phyloP scores from a whole-genome alignment of 306 rosid species.

The Gastrolobium villosum region DNA sequence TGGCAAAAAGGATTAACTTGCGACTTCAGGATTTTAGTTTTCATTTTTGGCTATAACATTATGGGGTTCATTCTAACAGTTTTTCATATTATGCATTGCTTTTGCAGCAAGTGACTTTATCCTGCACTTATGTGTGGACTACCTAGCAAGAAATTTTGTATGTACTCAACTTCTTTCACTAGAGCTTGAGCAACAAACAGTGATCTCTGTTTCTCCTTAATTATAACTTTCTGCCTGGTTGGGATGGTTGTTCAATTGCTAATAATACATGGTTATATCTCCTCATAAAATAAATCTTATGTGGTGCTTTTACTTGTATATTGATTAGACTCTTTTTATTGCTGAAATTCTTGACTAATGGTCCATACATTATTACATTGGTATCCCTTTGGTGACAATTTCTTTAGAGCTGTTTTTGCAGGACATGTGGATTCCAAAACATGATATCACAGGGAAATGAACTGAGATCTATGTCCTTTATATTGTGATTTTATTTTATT shows the following conservation, averaged over 20 bases:
- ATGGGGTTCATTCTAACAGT: slow-evolving; percentile 47
- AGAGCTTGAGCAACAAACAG: slow-evolving; percentile 37
- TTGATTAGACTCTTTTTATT: slow-evolving; percentile 4
- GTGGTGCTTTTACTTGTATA: slow-evolving; percentile 13
- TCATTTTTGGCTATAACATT: slow-evolving; percentile 27
- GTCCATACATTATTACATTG: not conserved
- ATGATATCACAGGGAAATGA: not conserved
- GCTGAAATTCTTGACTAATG: not conserved
- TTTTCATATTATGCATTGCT: slow-evolving; percentile 39
- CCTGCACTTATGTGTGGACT: slow-evolving; percentile 63
- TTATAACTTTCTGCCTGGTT: slow-evolving; percentile 8
- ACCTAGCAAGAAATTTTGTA: slow-evolving; percentile 87
- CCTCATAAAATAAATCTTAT: not conserved
- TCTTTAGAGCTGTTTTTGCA: slow-evolving; percentile 26
- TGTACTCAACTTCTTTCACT: slow-evolving; percentile 51
- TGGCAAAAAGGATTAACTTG: slow-evolving; percentile 13
- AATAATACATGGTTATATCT: slow-evolving; percentile 3
- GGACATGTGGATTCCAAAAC: slow-evolving; percentile 30
- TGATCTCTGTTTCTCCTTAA: slow-evolving; percentile 5
- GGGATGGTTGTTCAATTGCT: slow-evolving; percentile 26
- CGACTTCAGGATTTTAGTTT: not conserved
- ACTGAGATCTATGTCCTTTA: not conserved
- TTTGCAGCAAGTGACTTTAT: slow-evolving; percentile 69
- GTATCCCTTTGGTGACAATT: slow-evolving; percentile 32
- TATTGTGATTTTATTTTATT: not conserved